phyloP scores from a whole-genome alignment of 495 filamentous ascomycete genomes.

The Margaritispora aquatica region DNA sequence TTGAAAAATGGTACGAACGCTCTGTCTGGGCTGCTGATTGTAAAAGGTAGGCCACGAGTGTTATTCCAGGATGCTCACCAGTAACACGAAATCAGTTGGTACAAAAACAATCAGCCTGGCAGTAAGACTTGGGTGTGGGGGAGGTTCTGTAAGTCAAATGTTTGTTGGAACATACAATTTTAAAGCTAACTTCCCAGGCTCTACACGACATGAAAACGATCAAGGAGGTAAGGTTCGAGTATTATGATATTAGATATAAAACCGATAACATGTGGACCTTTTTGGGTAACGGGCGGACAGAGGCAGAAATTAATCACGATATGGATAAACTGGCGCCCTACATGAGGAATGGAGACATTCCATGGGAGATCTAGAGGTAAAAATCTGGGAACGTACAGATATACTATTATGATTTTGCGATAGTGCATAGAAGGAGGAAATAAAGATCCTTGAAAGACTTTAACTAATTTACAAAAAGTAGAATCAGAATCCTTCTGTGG shows the following conservation, averaged over 20 bases:
- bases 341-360: slow-evolving; percentile 26
- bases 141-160: slow-evolving; percentile 29
- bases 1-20: slow-evolving; percentile 26
- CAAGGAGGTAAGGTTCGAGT: slow-evolving; percentile 30
- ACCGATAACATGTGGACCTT: slow-evolving; percentile 34
- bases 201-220: slow-evolving; percentile 33
- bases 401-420: too few species aligned
- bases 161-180: slow-evolving; percentile 59
- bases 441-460: too few species aligned
- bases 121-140: neutral
- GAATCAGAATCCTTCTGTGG: too few species aligned
- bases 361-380: neutral
- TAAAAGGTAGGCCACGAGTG: slow-evolving; percentile 25
- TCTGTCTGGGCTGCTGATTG: slow-evolving; percentile 31
- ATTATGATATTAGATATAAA: slow-evolving; percentile 31
- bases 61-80: neutral
- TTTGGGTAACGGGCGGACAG: slow-evolving; percentile 35
- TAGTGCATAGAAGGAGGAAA: too few species aligned
- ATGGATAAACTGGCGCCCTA: slow-evolving; percentile 32
- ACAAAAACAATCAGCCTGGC: neutral
- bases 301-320: slow-evolving; percentile 27
- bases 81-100: neutral
- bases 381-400: neutral
- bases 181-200: slow-evolving; percentile 51
- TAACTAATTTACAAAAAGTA: too few species aligned